Evolutionary conservation across 345 rosid genomes (phyloP).

Genomic region (Chamaenerion angustifolium): DNA sequence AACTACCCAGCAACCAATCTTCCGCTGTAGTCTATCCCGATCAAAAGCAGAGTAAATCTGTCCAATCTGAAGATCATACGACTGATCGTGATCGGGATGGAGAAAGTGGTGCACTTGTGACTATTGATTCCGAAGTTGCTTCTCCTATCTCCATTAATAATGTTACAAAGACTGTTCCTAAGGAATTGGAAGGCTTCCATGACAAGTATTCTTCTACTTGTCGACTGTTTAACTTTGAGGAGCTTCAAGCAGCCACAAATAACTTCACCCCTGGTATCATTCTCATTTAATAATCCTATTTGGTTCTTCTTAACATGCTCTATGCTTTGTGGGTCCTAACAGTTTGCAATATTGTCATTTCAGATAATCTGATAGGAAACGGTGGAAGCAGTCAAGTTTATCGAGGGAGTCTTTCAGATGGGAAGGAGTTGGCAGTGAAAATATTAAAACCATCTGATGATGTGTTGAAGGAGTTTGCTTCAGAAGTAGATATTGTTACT

Average conservation of each 20-base stretch:
- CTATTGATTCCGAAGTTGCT: constrained; percentile 20
- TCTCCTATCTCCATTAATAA: constrained; percentile 27
- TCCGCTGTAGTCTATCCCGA: constrained; percentile 52
- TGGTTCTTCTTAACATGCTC: constrained; percentile 1
- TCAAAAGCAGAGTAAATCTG: constrained; percentile 29
- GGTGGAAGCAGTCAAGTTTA: constrained; percentile 93
- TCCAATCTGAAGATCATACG: constrained; percentile 17
- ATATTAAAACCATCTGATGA: constrained; percentile 58
- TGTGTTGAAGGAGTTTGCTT: constrained; percentile 52
- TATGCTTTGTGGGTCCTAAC: neutral
- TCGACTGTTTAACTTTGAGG: constrained; percentile 66
- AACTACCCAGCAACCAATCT: constrained; percentile 44
- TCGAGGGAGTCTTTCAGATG: constrained; percentile 68
- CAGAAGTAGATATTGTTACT: constrained; percentile 69
- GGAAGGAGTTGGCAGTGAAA: constrained; percentile 89
- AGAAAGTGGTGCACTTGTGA: constrained; percentile 43
- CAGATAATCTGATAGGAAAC: constrained; percentile 79
- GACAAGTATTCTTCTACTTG: constrained; percentile 68
- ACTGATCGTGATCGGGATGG: constrained; percentile 29
- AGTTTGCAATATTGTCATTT: neutral
- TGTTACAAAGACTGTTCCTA: constrained; percentile 24
- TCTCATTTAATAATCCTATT: neutral
- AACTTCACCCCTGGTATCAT: constrained; percentile 52
- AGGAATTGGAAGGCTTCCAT: constrained; percentile 52
- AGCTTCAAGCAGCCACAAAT: constrained; percentile 55